Evolutionary conservation across 2,329 filamentous ascomycete genomes (phyloP).

Genomic region (Parastagonospora avenae): DNA sequence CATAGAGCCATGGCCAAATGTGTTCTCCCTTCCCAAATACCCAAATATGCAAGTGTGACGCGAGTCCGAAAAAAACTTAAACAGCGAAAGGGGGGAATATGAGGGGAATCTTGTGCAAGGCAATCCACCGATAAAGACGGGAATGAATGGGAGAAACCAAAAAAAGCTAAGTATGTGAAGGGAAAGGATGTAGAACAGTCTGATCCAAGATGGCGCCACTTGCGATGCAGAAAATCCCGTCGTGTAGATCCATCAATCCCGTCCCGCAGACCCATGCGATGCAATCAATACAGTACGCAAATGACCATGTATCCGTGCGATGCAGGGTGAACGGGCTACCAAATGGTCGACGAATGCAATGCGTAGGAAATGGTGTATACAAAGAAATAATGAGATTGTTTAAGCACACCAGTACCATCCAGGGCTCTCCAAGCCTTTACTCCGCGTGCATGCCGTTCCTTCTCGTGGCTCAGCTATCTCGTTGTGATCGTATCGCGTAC

Average conservation of each 20-base stretch:
- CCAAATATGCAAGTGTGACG: slow-evolving; percentile 21
- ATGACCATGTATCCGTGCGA: slow-evolving; percentile 20
- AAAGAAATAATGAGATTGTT: slow-evolving; percentile 11
- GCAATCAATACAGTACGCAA: slow-evolving; percentile 28
- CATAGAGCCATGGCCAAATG: slow-evolving; percentile 15
- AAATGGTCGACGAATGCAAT: slow-evolving; percentile 26
- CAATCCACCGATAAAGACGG: slow-evolving; percentile 14
- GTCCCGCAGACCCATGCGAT: slow-evolving; percentile 36
- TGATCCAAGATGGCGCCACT: slow-evolving; percentile 18
- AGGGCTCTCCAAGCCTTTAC: slow-evolving; percentile 9
- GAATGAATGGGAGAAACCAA: slow-evolving; percentile 15
- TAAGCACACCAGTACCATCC: slow-evolving; percentile 1
- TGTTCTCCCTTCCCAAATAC: slow-evolving; percentile 14
- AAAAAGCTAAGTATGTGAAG: slow-evolving; percentile 3
- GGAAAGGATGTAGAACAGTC: slow-evolving; percentile 11
- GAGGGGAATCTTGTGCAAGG: slow-evolving; percentile 37
- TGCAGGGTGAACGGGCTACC: slow-evolving; percentile 26
- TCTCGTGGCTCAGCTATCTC: slow-evolving; percentile 15
- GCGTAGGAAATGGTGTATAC: slow-evolving; percentile 8
- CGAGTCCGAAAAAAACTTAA: neutral
- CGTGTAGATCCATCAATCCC: slow-evolving; percentile 8
- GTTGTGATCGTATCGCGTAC: slow-evolving; percentile 25
- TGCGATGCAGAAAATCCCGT: slow-evolving; percentile 24
- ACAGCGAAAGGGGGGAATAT: slow-evolving; percentile 20
- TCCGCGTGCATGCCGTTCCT: slow-evolving; percentile 20